A percentile compares a stretch with the other conserved stretches of the same genome.
Evolutionary conservation across 148 eudicot genomes (phyloP).

Genomic region (Spergularia marina): DNA sequence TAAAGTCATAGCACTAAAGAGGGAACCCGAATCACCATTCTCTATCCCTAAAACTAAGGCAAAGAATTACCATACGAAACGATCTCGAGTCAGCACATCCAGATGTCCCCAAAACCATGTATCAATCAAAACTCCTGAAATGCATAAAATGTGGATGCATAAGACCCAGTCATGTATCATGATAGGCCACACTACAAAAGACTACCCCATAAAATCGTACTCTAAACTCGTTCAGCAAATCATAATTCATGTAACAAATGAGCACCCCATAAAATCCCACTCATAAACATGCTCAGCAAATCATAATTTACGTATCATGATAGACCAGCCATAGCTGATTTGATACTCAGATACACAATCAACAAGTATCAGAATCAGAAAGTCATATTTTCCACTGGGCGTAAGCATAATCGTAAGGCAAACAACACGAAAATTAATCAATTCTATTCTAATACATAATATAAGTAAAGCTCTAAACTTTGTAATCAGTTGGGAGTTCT

Average conservation of each 20-base stretch:
- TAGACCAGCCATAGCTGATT: not conserved
- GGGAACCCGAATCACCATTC: too few species aligned
- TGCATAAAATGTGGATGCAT: conserved; percentile 2
- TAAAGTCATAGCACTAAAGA: not conserved
- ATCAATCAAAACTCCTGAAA: conserved; percentile 24
- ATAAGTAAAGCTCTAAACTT: too few species aligned
- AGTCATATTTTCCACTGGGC: too few species aligned
- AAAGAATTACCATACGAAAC: conserved; percentile 36
- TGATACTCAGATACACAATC: not conserved
- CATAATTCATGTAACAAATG: too few species aligned
- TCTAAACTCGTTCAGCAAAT: not conserved
- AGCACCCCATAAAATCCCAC: too few species aligned
- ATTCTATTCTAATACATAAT: too few species aligned
- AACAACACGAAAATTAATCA: too few species aligned
- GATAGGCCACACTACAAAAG: not conserved
- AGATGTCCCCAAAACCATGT: conserved; percentile 41
- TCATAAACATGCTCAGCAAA: too few species aligned
- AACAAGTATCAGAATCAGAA: too few species aligned
- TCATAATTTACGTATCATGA: not conserved
- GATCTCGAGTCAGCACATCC: conserved; percentile 37
- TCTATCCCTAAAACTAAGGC: not conserved
- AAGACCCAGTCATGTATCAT: not conserved
- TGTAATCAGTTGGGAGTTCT: too few species aligned
- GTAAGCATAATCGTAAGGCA: too few species aligned
- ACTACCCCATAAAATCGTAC: not conserved